Evolutionary conservation across 495 filamentous ascomycete genomes (phyloP).

Genomic region (Glarea lozoyensis): DNA sequence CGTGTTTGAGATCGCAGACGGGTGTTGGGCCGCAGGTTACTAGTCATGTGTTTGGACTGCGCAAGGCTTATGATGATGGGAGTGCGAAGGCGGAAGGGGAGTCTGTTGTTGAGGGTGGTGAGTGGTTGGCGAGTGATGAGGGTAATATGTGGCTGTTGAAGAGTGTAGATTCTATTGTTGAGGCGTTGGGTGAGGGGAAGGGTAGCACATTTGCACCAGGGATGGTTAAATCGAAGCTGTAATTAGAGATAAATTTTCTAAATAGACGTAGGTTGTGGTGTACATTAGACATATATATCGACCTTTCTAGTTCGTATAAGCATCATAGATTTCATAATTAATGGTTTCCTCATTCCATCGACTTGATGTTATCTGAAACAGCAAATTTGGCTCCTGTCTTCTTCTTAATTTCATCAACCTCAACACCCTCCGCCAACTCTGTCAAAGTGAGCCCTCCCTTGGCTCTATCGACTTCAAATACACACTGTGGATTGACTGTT

Average conservation of each 20-base stretch:
- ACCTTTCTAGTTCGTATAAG: too few species aligned
- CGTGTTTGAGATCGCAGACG: conserved; percentile 63
- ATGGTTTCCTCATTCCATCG: conserved; percentile 69
- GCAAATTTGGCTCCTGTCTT: conserved; percentile 84
- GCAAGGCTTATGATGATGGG: conserved; percentile 64
- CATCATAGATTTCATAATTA: too few species aligned
- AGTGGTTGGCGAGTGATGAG: conserved; percentile 63
- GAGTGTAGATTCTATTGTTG: conserved; percentile 59
- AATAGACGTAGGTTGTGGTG: too few species aligned
- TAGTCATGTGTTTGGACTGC: conserved; percentile 64
- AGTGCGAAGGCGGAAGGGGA: conserved; percentile 43
- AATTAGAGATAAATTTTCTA: too few species aligned
- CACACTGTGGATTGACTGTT: conserved; percentile 42
- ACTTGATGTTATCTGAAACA: conserved; percentile 66
- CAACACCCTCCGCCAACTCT: conserved; percentile 82
- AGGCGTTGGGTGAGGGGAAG: conserved; percentile 47
- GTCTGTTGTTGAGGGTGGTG: conserved; percentile 39
- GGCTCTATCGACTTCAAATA: conserved; percentile 82
- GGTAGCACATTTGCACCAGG: conserved; percentile 54
- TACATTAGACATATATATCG: conserved; percentile 1
- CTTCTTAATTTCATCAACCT: conserved; percentile 73
- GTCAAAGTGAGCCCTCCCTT: conserved; percentile 60
- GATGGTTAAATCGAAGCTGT: conserved; percentile 32
- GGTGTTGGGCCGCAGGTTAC: conserved; percentile 72
- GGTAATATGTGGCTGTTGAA: conserved; percentile 64